These are phyloP conservation scores for Hordeum vulgare DNA, from an alignment of 176 grass and related monocot species.

Conservation along the genomic window DNA sequence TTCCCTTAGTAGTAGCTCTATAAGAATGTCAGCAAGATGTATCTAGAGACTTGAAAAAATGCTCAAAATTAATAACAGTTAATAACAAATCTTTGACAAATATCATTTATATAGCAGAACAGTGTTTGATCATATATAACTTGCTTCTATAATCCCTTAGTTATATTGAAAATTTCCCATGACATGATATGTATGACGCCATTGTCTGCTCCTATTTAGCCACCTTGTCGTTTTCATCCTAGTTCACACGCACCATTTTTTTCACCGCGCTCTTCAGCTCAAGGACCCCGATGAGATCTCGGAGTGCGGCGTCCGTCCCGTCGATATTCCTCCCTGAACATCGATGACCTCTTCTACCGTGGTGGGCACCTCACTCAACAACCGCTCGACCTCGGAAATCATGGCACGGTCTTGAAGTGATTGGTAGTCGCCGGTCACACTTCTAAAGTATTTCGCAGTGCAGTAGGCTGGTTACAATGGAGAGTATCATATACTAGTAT, in stretches of 20 bases:
- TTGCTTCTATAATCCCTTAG: neutral
- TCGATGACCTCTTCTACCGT: neutral
- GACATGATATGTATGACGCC: no score
- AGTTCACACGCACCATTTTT: neutral
- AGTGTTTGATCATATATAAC: neutral
- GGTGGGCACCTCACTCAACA: neutral
- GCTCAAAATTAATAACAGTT: neutral
- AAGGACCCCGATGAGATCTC: no score
- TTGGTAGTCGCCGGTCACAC: neutral
- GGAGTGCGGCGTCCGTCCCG: no score
- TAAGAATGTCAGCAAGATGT: neutral
- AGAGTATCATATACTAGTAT: no score
- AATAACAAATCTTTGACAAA: no score
- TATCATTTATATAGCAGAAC: neutral
- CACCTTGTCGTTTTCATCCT: neutral
- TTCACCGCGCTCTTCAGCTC: no score
- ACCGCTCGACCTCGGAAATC: neutral
- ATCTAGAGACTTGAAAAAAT: neutral
- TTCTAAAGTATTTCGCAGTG: neutral
- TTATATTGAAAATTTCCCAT: neutral
- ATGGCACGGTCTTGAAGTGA: neutral
- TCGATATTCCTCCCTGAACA: neutral
- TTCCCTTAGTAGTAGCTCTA: neutral
- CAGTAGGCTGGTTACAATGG: no score
- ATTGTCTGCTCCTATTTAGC: neutral